Conservation (phyloP, 2,329 filamentous ascomycete species). For the Delphinella strobiligena region DNA sequence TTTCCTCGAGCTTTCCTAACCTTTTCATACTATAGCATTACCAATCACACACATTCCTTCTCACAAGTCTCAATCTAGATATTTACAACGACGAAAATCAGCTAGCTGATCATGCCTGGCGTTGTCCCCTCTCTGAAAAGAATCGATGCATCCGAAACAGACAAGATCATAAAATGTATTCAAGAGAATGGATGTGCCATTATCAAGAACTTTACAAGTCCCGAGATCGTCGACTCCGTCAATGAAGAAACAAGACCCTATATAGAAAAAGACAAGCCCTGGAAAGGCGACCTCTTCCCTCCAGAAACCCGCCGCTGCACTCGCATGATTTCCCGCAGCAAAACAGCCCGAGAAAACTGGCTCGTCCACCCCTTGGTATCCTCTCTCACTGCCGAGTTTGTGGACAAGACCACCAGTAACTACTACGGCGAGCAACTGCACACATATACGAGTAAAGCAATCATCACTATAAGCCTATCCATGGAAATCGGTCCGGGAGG, state of each 20-base stretch:
- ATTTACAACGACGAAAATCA: not conserved
- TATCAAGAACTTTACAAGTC: not conserved
- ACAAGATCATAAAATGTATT: not conserved
- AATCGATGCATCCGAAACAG: not conserved
- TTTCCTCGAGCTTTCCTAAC: no score
- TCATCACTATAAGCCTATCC: slow-evolving; percentile 16
- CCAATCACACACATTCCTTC: no score
- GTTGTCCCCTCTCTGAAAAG: not conserved
- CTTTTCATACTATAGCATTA: no score
- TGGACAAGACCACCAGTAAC: not conserved
- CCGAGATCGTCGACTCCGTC: not conserved
- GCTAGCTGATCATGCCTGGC: not conserved
- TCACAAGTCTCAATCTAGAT: not conserved
- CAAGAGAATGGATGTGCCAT: not conserved
- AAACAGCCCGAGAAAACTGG: not conserved
- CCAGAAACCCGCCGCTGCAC: not conserved
- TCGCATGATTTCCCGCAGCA: not conserved
- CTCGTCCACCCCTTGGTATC: not conserved
- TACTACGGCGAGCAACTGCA: slow-evolving; percentile 16
- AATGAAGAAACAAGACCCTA: not conserved
- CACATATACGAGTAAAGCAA: slow-evolving; percentile 17
- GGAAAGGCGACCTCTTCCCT: not conserved
- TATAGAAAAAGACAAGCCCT: slow-evolving; percentile 7
- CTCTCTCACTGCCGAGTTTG: not conserved
- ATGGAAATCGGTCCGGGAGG: slow-evolving; percentile 15